Percentiles rank a stretch among this genome's conserved stretches.
Evolutionary conservation across 768 basidiomycete genomes (phyloP).

Genomic region (Glaciozyma martinii): DNA sequence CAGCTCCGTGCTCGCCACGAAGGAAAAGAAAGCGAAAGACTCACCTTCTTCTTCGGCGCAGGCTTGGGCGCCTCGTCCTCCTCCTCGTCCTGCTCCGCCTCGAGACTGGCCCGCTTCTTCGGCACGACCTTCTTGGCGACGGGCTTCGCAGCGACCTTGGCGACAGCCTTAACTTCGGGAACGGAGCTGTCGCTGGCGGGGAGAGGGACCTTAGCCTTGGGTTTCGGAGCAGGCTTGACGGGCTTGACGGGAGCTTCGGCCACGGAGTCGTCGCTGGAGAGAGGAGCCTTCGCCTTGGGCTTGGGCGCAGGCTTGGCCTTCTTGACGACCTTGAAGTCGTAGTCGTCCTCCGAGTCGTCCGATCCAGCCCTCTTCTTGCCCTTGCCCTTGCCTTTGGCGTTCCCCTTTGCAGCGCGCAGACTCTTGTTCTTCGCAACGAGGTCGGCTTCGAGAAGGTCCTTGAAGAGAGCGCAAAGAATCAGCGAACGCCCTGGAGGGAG

Average conservation of each 20-base stretch:
- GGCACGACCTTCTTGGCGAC: constrained; percentile 10
- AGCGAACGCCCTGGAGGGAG: background rate
- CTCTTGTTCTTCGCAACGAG: constrained; percentile 4
- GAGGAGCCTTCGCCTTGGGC: background rate
- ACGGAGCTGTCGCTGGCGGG: background rate
- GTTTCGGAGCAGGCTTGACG: background rate
- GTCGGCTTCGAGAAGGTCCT: constrained; percentile 12
- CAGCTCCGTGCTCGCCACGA: background rate
- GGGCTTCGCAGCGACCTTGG: constrained; percentile 13
- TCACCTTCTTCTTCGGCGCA: constrained; percentile 1
- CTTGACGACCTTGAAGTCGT: constrained; percentile 7
- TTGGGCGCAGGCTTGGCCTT: constrained; percentile 1
- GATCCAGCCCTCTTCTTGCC: background rate
- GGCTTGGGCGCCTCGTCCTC: background rate
- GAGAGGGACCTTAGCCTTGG: background rate
- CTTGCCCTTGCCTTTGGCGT: constrained; percentile 16
- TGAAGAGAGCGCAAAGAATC: background rate
- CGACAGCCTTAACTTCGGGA: background rate
- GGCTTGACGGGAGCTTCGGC: background rate
- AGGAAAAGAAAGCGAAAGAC: background rate
- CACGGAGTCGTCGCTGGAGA: background rate
- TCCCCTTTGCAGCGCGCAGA: constrained; percentile 15
- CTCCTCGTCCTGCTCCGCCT: background rate
- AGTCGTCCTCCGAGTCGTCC: constrained; percentile 6
- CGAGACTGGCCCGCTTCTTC: constrained; percentile 4